phyloP scores from a whole-genome alignment of 2,329 filamentous ascomycete genomes.

The Fusarium penzigii region DNA sequence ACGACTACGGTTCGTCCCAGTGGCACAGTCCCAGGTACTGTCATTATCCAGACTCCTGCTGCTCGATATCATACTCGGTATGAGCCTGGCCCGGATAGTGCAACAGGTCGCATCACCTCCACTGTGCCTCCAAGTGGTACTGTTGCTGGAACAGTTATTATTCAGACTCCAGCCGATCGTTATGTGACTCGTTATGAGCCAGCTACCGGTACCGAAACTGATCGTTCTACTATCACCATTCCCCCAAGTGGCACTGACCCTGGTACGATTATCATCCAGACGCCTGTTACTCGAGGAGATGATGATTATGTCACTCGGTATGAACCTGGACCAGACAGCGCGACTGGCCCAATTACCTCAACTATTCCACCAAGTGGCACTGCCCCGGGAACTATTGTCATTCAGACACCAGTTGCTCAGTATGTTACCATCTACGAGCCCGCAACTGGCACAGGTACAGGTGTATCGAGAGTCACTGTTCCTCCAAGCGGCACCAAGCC shows the following conservation, averaged over 20 bases:
- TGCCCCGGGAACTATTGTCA: too few relatives aligned
- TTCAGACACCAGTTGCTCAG: background rate
- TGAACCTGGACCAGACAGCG: background rate
- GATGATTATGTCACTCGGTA: too few relatives aligned
- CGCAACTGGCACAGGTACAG: background rate
- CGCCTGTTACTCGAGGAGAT: background rate
- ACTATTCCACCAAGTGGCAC: background rate
- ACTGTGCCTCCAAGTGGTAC: background rate
- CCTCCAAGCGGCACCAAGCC: too few relatives aligned
- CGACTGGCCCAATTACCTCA: background rate
- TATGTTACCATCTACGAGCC: conserved; percentile 1
- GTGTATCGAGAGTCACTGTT: background rate
- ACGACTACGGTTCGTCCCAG: background rate
- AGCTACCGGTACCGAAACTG: background rate
- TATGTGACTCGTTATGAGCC: conserved; percentile 1
- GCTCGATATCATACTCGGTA: background rate
- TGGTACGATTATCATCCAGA: background rate
- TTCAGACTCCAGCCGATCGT: background rate
- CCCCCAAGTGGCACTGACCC: background rate
- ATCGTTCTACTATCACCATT: background rate
- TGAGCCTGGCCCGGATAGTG: background rate
- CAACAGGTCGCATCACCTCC: background rate
- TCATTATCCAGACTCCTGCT: conserved; percentile 3
- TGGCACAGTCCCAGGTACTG: background rate
- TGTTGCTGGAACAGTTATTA: background rate